Evolutionary conservation across 306 rosid species (phyloP).

Genomic region (Cucumis hystrix): DNA sequence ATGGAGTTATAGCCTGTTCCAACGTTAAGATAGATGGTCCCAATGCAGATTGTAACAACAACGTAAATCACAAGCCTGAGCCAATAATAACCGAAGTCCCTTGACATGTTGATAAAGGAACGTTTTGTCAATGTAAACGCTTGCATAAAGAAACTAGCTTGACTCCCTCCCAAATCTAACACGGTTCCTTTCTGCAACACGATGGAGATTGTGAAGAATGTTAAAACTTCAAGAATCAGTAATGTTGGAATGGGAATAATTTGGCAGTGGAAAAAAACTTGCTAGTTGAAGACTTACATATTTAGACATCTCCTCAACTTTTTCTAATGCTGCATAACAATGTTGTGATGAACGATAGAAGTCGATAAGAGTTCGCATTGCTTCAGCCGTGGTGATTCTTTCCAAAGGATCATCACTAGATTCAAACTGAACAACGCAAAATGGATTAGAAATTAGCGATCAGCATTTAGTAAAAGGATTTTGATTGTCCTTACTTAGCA

Average conservation of each 20-base stretch:
- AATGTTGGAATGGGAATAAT: not conserved
- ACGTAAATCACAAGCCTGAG: constrained; percentile 90
- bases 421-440: constrained; percentile 42
- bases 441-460: not conserved
- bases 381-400: constrained; percentile 72
- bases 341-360: constrained; percentile 61
- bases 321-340: constrained; percentile 53
- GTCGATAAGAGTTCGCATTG: constrained; percentile 56
- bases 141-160: constrained; percentile 89
- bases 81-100: constrained; percentile 98
- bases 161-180: constrained; percentile 88
- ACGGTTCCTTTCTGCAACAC: constrained; percentile 72
- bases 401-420: constrained; percentile 80
- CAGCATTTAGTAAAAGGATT: not conserved
- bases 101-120: constrained; percentile 87
- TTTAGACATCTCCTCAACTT: constrained; percentile 73
- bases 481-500: not conserved
- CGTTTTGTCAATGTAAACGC: constrained; percentile 65
- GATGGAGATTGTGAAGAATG: not conserved
- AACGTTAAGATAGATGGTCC: constrained; percentile 70
- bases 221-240: not conserved
- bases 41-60: constrained; percentile 81
- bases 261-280: not conserved
- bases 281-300: constrained; percentile 41
- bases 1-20: constrained; percentile 83